Evolutionary conservation across 1,139 yeast genomes (phyloP).

Genomic region (Magnusiomyces starmeri): DNA sequence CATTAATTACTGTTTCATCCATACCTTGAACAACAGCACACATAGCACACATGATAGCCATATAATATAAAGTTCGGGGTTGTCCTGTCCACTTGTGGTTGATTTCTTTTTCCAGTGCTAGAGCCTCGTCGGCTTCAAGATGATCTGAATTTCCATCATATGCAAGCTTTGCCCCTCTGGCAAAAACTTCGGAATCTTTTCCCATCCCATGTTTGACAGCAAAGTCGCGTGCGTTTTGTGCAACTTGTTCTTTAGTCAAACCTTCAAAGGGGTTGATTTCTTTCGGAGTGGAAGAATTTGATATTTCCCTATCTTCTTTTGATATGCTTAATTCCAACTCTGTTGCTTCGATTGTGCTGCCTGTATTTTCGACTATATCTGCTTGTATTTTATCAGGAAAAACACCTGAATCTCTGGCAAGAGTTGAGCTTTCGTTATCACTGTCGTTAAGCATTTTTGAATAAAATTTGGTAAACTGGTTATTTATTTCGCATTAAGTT

Average conservation of each 20-base stretch:
- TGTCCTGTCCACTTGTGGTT: constrained; percentile 56
- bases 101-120: constrained; percentile 44
- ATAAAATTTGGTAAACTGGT: too few relatives aligned
- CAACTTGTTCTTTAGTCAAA: constrained; percentile 56
- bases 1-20: constrained; percentile 85
- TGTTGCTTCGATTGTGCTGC: background rate
- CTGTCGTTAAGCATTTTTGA: background rate
- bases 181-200: constrained; percentile 55
- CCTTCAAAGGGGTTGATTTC: constrained; percentile 49
- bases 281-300: background rate
- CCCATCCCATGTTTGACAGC: constrained; percentile 50
- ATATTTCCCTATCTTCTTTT: background rate
- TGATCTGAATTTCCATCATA: constrained; percentile 54
- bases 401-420: background rate
- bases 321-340: background rate
- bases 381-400: background rate
- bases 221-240: constrained; percentile 64
- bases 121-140: constrained; percentile 56
- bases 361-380: background rate
- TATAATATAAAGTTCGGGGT: constrained; percentile 52
- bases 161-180: constrained; percentile 70
- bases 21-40: constrained; percentile 92
- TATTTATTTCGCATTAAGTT: too few relatives aligned
- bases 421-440: background rate
- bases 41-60: constrained; percentile 70